Conservation (phyloP, 2,329 filamentous ascomycete genomes). For the Aspergillus costaricaensis region DNA sequence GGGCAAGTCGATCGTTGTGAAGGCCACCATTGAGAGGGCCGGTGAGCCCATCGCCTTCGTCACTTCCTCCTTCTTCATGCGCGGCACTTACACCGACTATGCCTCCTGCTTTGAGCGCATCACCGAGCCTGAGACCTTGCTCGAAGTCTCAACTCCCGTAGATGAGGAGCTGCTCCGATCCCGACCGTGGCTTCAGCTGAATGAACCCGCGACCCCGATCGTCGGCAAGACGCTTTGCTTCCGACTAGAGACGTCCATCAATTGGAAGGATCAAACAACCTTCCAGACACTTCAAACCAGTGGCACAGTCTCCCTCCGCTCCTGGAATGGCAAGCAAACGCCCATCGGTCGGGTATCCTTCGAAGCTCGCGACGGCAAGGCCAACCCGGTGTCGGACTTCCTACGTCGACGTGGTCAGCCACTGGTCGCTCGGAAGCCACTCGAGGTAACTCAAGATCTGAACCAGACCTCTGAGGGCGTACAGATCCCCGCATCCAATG, state of each 20-base stretch:
- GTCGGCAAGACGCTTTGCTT: constrained; percentile 7
- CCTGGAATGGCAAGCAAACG: constrained; percentile 1
- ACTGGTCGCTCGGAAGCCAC: neutral
- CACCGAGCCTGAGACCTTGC: neutral
- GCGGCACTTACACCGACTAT: neutral
- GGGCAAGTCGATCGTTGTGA: constrained; percentile 2
- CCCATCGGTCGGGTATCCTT: neutral
- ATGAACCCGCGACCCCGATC: neutral
- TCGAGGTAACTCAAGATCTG: neutral
- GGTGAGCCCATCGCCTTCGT: neutral
- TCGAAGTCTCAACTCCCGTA: neutral
- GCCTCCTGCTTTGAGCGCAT: neutral
- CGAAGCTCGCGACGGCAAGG: neutral
- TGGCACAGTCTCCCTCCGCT: neutral
- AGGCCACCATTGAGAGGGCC: neutral
- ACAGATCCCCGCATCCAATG: constrained; percentile 56
- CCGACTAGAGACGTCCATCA: neutral
- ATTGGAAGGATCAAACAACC: neutral
- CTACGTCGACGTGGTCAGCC: constrained; percentile 6
- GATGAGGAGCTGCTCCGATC: constrained; percentile 1
- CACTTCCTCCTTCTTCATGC: constrained; percentile 4
- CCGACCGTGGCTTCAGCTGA: constrained; percentile 8
- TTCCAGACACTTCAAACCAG: neutral
- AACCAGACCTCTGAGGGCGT: neutral
- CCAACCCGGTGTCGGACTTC: constrained; percentile 13